Percentiles rank a stretch among this genome's conserved stretches.
Conservation (phyloP, 2,329 filamentous ascomycete species). For the Phaeosphaeriaceae sp. region DNA sequence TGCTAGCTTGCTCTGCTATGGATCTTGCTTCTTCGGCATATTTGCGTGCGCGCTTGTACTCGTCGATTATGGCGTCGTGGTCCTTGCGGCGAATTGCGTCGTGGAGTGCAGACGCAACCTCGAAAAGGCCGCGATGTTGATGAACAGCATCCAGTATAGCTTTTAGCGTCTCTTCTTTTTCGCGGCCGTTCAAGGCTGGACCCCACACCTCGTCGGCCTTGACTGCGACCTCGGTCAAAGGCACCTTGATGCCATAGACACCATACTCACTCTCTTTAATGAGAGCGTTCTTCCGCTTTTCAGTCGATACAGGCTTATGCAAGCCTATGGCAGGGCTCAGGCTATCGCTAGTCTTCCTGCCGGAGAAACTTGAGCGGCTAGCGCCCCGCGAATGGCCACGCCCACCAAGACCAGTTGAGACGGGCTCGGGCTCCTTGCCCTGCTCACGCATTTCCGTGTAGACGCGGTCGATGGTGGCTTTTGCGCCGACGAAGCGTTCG, state of each 20-base stretch:
- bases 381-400: constrained; percentile 69
- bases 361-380: constrained; percentile 65
- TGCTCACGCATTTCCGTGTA: constrained; percentile 92
- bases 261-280: constrained; percentile 76
- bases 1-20: constrained; percentile 63
- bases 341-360: constrained; percentile 55
- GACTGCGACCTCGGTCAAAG: constrained; percentile 85
- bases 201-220: constrained; percentile 99
- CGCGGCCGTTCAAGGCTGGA: constrained; percentile 85
- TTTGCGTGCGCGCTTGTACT: constrained; percentile 81
- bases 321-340: constrained; percentile 28
- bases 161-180: constrained; percentile 88
- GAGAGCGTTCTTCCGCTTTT: constrained; percentile 85
- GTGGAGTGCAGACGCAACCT: constrained; percentile 76
- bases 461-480: constrained; percentile 97
- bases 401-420: constrained; percentile 21
- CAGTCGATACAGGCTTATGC: constrained; percentile 45
- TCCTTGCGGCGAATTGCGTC: constrained; percentile 91
- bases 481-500: constrained; percentile 95
- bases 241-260: constrained; percentile 72
- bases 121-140: constrained; percentile 80
- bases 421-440: constrained; percentile 58
- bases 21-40: constrained; percentile 79
- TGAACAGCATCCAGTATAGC: constrained; percentile 77
- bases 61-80: constrained; percentile 84